Conservation (phyloP, 1,139 yeast species). For the Saccharomyces hybrid region DNA sequence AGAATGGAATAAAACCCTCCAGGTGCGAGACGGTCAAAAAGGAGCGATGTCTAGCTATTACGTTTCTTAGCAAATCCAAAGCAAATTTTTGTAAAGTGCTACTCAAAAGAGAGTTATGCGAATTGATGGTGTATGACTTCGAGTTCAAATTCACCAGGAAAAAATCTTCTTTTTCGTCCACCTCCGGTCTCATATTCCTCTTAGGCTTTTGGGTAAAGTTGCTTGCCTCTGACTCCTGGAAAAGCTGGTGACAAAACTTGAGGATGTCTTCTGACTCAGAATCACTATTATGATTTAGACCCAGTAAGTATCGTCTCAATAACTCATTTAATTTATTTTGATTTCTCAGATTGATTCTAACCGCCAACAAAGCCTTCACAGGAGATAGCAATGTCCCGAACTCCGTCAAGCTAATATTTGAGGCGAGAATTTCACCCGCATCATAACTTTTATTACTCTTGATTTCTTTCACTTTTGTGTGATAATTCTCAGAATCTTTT, state of each 20-base stretch:
- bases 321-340: constrained; percentile 77
- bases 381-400: constrained; percentile 67
- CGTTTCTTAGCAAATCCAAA: constrained; percentile 67
- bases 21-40: constrained; percentile 56
- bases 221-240: constrained; percentile 41
- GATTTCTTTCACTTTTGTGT: constrained; percentile 82
- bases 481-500: constrained; percentile 90
- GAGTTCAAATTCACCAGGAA: constrained; percentile 63
- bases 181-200: constrained; percentile 21
- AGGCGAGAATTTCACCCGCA: constrained; percentile 70
- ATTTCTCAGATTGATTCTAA: constrained; percentile 57
- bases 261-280: constrained; percentile 54
- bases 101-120: constrained; percentile 44
- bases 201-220: constrained; percentile 13
- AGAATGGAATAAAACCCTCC: constrained; percentile 66
- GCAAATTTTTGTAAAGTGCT: constrained; percentile 68
- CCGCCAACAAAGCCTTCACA: constrained; percentile 54
- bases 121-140: constrained; percentile 46
- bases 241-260: constrained; percentile 67
- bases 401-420: constrained; percentile 51
- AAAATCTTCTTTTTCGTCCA: constrained; percentile 44
- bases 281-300: constrained; percentile 60
- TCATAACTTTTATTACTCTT: constrained; percentile 85
- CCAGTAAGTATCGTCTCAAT: constrained; percentile 66
- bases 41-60: constrained; percentile 53